A percentile compares a stretch with the other conserved stretches of the same genome.
These are phyloP conservation scores for Phytophthora boehmeriae DNA, from an alignment of 352 stramenopile species.

Conservation along the genomic window DNA sequence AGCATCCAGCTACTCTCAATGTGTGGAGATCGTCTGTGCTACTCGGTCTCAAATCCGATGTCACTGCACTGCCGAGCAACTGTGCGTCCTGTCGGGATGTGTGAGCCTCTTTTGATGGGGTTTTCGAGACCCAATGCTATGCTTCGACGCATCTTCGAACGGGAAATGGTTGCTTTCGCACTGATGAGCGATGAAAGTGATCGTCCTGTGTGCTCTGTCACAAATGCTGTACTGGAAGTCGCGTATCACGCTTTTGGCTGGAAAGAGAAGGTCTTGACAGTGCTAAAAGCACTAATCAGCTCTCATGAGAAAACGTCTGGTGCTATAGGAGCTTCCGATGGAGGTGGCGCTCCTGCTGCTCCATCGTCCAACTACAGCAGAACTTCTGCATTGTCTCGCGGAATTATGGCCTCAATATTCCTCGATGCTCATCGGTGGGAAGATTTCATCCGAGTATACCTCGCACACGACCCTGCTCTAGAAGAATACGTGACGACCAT, in stretches of 20 bases:
- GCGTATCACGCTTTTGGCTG: constrained; percentile 66
- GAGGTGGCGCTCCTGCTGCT: constrained; percentile 9
- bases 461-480: constrained; percentile 54
- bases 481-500: constrained; percentile 74
- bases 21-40: constrained; percentile 64
- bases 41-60: constrained; percentile 41
- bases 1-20: constrained; percentile 48
- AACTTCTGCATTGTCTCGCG: constrained; percentile 44
- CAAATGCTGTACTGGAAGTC: constrained; percentile 43
- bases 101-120: constrained; percentile 58
- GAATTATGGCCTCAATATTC: constrained; percentile 53
- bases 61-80: constrained; percentile 46
- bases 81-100: constrained; percentile 52
- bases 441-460: constrained; percentile 56
- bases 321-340: constrained; percentile 11
- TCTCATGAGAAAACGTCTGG: constrained; percentile 18
- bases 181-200: constrained; percentile 42
- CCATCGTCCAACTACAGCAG: constrained; percentile 47
- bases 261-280: constrained; percentile 55
- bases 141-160: constrained; percentile 64
- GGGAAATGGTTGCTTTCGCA: constrained; percentile 63
- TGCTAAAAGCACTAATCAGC: constrained; percentile 44
- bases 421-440: constrained; percentile 60
- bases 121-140: constrained; percentile 38
- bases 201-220: constrained; percentile 52